Evolutionary conservation across 169 alveolate species (phyloP), one percentile per base, ranked within the genome.

Genomic region (Babesia microti): DNA sequence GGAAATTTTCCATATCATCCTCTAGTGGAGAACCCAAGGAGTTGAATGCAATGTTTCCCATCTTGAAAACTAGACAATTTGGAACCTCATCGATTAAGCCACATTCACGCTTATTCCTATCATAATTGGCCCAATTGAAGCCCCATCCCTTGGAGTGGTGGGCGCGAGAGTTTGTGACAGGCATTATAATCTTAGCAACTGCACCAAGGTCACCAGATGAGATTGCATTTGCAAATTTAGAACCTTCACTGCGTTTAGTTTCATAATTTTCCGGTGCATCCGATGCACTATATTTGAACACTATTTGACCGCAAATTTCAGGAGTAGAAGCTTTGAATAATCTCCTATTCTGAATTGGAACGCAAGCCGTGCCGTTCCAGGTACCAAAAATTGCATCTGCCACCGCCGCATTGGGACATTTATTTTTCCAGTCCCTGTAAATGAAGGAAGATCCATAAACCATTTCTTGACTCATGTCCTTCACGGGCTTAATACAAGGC

Each of bases 41-140:
- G 12, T 79, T 76, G 26, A 72, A 45, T 30, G 86, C 86, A 19
- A 60, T 30, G 41, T 46, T 46, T 23, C 76, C 70, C 37, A 50
- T 54, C 43, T 55, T 47, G 26, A 70, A 43, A 40, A 76, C 59
- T 40, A 76, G 60, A 23, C 86, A 76, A 45, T 66, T 59, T 7
- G 86, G 86, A 22, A 55, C 47, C 22, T 30, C 49, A 41, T 57
- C 59, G 37, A 66, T 43, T 17, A 76, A 24, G 32, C 57, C 40
- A 36, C 86, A 76, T 23, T 24, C 23, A 5, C 69, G 54, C 5
- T 32, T 48, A 33, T 19, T 43, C 17, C 1, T 27, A 23, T 65
- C 56, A 61, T 49, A 76, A 41, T 65, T 70, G 1, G 69, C 86
- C 86, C 86, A 76, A 53, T 76, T 76, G 39, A 33, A 56, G 7